Percentiles rank a stretch among this genome's conserved stretches.
Evolutionary conservation across 495 filamentous ascomycete genomes (phyloP).

Genomic region (Entonaema liquescens): DNA sequence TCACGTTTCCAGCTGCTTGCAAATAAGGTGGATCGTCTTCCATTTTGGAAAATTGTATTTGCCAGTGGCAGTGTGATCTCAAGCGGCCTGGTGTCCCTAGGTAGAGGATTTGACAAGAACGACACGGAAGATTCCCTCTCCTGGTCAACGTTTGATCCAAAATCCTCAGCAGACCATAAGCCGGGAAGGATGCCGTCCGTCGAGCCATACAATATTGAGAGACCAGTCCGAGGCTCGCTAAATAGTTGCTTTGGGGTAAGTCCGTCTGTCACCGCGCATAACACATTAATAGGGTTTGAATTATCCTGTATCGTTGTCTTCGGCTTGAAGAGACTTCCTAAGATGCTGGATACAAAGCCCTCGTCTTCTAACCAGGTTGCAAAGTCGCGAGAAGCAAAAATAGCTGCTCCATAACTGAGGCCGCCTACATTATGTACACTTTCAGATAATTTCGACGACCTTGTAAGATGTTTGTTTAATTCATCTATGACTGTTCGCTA

Average conservation of each 20-base stretch:
- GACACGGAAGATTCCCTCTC: conserved; percentile 32
- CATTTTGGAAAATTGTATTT: conserved; percentile 80
- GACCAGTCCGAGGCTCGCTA: conserved; percentile 44
- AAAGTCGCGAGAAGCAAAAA: conserved; percentile 49
- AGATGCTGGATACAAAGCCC: conserved; percentile 46
- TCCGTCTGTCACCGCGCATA: conserved; percentile 51
- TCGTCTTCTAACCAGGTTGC: conserved; percentile 52
- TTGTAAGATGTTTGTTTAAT: conserved; percentile 9
- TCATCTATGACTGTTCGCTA: conserved; percentile 22
- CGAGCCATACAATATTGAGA: conserved; percentile 52
- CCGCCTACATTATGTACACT: neutral
- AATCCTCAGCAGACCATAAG: conserved; percentile 37
- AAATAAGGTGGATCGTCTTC: conserved; percentile 67
- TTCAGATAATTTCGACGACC: neutral
- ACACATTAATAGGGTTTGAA: conserved; percentile 33
- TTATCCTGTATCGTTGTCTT: neutral
- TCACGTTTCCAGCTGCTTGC: conserved; percentile 62
- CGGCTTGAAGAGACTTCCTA: conserved; percentile 30
- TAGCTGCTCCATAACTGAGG: conserved; percentile 40
- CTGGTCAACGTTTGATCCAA: conserved; percentile 6
- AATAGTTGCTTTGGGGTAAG: conserved; percentile 39
- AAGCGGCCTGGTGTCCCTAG: conserved; percentile 31
- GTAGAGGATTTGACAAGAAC: conserved; percentile 37
- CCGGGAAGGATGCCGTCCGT: conserved; percentile 45
- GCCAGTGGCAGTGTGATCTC: conserved; percentile 69